phyloP scores from a whole-genome alignment of 2,329 filamentous ascomycete species.

The Xylaria sp. region DNA sequence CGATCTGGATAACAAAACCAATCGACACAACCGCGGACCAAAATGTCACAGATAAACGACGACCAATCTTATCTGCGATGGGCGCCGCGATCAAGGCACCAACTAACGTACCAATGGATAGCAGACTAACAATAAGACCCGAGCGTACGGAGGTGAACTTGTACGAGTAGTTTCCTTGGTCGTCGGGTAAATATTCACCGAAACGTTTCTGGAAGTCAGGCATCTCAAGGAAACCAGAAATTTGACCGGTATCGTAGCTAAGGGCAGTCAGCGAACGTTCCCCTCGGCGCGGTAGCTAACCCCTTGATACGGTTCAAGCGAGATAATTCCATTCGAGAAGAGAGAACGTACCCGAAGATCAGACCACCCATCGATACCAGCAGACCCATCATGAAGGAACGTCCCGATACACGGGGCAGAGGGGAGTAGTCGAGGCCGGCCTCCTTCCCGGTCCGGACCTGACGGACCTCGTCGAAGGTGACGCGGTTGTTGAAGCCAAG shows the following conservation, averaged over 20 bases:
- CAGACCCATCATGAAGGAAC: constrained; percentile 36
- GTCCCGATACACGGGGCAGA: constrained; percentile 31
- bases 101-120: constrained; percentile 69
- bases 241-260: constrained; percentile 64
- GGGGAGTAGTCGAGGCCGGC: constrained; percentile 59
- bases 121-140: constrained; percentile 68
- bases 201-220: constrained; percentile 65
- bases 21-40: constrained; percentile 70
- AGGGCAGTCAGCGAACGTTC: constrained; percentile 5
- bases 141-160: constrained; percentile 65
- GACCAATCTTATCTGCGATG: constrained; percentile 72
- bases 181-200: constrained; percentile 54
- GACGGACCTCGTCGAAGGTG: constrained; percentile 57
- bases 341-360: constrained; percentile 37
- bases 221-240: constrained; percentile 69
- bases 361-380: constrained; percentile 40
- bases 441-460: constrained; percentile 53
- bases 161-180: constrained; percentile 42
- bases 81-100: constrained; percentile 70
- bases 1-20: constrained; percentile 75
- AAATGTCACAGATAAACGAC: constrained; percentile 69
- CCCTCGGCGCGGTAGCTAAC: not conserved
- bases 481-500: constrained; percentile 46
- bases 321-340: not conserved
- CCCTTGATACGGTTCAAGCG: not conserved